A percentile compares a stretch with the other conserved stretches of the same genome.
Evolutionary conservation across 2,329 filamentous ascomycete genomes (phyloP).

Genomic region (Calonectria pseudoreteaudii): DNA sequence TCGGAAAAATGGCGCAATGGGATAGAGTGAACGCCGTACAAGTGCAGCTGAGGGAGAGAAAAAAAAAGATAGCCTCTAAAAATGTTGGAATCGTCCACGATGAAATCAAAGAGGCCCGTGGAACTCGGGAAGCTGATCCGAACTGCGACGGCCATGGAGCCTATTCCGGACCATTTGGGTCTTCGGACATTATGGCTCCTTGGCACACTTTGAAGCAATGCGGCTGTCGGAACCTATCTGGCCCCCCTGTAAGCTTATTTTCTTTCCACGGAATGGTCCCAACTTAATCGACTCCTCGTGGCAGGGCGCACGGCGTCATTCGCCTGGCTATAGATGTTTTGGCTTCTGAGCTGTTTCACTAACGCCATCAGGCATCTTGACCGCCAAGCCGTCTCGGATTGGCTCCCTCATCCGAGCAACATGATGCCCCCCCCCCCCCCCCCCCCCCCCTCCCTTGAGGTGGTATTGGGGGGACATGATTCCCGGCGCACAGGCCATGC

Average conservation of each 20-base stretch:
- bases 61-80: neutral
- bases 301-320: neutral
- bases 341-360: neutral
- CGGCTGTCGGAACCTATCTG: neutral
- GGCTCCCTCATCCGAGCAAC: neutral
- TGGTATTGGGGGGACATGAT: neutral
- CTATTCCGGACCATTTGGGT: neutral
- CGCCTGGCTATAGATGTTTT: neutral
- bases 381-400: neutral
- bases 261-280: neutral
- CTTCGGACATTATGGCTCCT: neutral
- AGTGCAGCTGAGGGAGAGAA: too few relatives aligned
- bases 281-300: neutral
- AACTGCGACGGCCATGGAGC: neutral
- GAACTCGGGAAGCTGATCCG: neutral
- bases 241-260: neutral
- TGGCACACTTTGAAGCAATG: neutral
- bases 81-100: neutral
- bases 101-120: neutral
- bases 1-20: neutral
- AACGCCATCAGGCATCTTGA: neutral
- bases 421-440: neutral
- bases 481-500: conserved; percentile 3
- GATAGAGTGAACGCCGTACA: neutral
- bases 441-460: too few relatives aligned